These are phyloP conservation scores for Prunus dulcis DNA, from an alignment of 306 rosid genomes.

Conservation along the genomic window DNA sequence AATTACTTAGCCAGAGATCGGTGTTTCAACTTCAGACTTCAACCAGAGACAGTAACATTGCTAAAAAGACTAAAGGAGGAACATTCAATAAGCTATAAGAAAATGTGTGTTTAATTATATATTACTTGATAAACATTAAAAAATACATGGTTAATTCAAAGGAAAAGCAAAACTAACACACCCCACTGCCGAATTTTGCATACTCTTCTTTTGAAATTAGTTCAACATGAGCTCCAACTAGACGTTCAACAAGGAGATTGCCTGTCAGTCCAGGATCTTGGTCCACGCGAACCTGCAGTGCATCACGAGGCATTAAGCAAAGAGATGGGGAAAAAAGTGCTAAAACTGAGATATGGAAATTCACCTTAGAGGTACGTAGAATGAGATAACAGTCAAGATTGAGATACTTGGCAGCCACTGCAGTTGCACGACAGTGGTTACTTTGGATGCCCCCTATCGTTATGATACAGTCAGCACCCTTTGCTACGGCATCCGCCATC, in stretches of 20 bases:
- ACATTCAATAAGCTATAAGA: not conserved
- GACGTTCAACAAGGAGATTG: constrained; percentile 85
- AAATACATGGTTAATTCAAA: not conserved
- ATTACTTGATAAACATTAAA: not conserved
- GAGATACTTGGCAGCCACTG: constrained; percentile 88
- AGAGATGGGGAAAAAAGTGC: not conserved
- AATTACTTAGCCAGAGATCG: not conserved
- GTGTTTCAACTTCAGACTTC: not conserved
- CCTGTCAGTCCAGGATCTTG: constrained; percentile 84
- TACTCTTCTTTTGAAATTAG: constrained; percentile 83
- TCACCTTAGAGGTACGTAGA: constrained; percentile 73
- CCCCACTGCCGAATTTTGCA: constrained; percentile 69
- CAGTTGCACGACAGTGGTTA: constrained; percentile 97
- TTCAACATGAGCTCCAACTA: constrained; percentile 79
- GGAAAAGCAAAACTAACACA: constrained; percentile 30
- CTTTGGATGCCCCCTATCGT: constrained; percentile 93
- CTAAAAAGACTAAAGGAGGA: not conserved
- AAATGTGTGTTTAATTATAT: not conserved
- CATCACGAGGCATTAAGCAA: constrained; percentile 6
- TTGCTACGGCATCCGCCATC: constrained; percentile 78
- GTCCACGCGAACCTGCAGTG: constrained; percentile 48
- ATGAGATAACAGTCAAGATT: constrained; percentile 80
- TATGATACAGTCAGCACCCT: constrained; percentile 77
- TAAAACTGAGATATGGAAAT: not conserved
- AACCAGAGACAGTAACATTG: not conserved